Evolutionary conservation across 2,329 filamentous ascomycete genomes (phyloP).

Genomic region (Venturia effusa): DNA sequence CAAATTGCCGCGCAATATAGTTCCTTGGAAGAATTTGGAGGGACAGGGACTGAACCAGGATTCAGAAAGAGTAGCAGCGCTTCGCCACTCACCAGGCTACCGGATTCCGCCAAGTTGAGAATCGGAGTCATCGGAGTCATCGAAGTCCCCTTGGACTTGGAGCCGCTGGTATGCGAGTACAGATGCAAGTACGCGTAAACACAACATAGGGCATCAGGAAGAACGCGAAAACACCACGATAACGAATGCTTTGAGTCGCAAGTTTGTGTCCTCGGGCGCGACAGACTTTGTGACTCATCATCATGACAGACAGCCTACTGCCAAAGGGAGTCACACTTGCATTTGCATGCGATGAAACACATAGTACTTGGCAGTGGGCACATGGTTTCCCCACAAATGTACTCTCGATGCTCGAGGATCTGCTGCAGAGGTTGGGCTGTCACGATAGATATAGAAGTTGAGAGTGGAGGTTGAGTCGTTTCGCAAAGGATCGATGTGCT

Average conservation of each 20-base stretch:
- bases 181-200: not conserved
- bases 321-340: not conserved
- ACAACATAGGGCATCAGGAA: not conserved
- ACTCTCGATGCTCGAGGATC: not conserved
- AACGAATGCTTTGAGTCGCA: not conserved
- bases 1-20: not conserved
- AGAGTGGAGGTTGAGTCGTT: not conserved
- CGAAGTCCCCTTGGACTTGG: not conserved
- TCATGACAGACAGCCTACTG: not conserved
- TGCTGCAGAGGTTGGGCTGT: not conserved
- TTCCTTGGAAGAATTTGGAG: not conserved
- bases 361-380: not conserved
- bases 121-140: not conserved
- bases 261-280: not conserved
- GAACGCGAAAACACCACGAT: slow-evolving; percentile 1
- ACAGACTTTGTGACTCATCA: not conserved
- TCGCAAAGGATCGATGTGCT: not conserved
- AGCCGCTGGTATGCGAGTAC: not conserved
- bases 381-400: not conserved
- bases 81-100: not conserved
- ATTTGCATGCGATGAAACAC: slow-evolving; percentile 2
- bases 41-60: not conserved
- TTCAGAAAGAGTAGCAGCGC: not conserved
- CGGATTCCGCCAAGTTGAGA: not conserved
- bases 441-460: not conserved